Conservation (phyloP, 768 basidiomycete species). For the Cyclocybe aegerita region DNA sequence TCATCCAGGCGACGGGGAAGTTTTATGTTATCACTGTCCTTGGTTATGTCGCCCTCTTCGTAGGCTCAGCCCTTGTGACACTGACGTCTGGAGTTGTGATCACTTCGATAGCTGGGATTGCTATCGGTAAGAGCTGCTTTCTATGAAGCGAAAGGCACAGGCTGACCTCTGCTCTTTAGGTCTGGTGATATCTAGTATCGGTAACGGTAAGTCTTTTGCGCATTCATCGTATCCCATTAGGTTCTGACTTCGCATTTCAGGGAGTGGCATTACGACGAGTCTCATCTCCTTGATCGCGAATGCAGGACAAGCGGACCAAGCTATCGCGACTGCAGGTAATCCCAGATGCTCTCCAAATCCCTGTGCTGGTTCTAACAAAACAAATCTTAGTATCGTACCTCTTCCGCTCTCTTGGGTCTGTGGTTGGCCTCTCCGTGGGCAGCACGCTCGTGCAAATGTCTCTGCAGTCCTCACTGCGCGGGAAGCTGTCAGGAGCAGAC, state of each 20-base stretch:
- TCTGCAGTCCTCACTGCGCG: slow-evolving; percentile 42
- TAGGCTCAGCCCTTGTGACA: slow-evolving; percentile 36
- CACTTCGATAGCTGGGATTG: slow-evolving; percentile 36
- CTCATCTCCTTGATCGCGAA: slow-evolving; percentile 63
- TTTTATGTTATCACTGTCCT: slow-evolving; percentile 51
- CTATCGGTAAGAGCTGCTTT: slow-evolving; percentile 34
- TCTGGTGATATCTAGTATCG: slow-evolving; percentile 32
- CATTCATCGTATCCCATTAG: not conserved
- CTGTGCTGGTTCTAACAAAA: not conserved
- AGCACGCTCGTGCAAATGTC: slow-evolving; percentile 56
- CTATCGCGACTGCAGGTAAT: slow-evolving; percentile 61
- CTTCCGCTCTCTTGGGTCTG: slow-evolving; percentile 62
- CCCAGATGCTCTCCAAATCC: slow-evolving; percentile 5
- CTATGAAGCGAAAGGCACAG: not conserved
- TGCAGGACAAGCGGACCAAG: slow-evolving; percentile 59
- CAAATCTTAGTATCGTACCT: slow-evolving; percentile 55
- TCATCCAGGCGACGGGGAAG: slow-evolving; percentile 59
- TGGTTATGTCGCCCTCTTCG: slow-evolving; percentile 35
- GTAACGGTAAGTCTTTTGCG: slow-evolving; percentile 32
- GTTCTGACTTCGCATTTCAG: slow-evolving; percentile 24
- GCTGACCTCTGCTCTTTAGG: slow-evolving; percentile 20
- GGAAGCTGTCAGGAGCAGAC: slow-evolving; percentile 41
- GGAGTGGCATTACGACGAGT: slow-evolving; percentile 52
- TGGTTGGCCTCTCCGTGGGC: slow-evolving; percentile 55
- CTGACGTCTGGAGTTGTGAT: slow-evolving; percentile 39